Evolutionary conservation across 169 alveolate genomes (phyloP).

Genomic region (Plasmodium vinckei): DNA sequence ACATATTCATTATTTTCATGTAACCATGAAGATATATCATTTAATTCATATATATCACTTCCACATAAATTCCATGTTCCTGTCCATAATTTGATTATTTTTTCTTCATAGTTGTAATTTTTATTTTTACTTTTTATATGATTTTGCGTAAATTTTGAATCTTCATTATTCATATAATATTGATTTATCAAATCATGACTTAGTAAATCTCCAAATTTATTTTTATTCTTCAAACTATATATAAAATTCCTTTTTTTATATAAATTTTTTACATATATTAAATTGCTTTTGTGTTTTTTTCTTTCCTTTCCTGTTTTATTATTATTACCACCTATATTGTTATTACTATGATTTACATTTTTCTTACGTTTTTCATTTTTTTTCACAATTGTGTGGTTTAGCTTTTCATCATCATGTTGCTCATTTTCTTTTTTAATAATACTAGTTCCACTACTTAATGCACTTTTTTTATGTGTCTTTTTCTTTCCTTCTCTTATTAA

Average conservation of each 20-base stretch:
- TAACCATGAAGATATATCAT: constrained; percentile 83
- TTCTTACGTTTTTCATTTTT: too few relatives aligned
- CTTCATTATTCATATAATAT: constrained; percentile 36
- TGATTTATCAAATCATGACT: constrained; percentile 50
- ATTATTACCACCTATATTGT: constrained; percentile 5
- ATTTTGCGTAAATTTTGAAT: constrained; percentile 13
- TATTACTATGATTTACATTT: background rate
- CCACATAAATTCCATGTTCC: constrained; percentile 88
- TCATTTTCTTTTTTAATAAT: too few relatives aligned
- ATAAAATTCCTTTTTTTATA: constrained; percentile 28
- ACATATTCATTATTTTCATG: constrained; percentile 66
- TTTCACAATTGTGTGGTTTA: too few relatives aligned
- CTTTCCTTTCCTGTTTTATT: constrained; percentile 18
- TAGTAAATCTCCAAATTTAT: constrained; percentile 28
- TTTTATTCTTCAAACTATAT: constrained; percentile 12
- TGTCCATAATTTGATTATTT: constrained; percentile 80
- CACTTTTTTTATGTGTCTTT: too few relatives aligned
- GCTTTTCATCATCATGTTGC: too few relatives aligned
- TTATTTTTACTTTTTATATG: constrained; percentile 32
- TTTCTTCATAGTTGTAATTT: constrained; percentile 56
- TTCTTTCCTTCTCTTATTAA: too few relatives aligned
- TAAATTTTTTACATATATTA: constrained; percentile 35
- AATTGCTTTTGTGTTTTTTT: constrained; percentile 24
- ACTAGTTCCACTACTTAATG: too few relatives aligned
- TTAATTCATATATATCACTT: constrained; percentile 73